A percentile compares a stretch with the other conserved stretches of the same genome.
Conservation (phyloP, 257 asterid genomes). For the Forsythia viridissima region DNA sequence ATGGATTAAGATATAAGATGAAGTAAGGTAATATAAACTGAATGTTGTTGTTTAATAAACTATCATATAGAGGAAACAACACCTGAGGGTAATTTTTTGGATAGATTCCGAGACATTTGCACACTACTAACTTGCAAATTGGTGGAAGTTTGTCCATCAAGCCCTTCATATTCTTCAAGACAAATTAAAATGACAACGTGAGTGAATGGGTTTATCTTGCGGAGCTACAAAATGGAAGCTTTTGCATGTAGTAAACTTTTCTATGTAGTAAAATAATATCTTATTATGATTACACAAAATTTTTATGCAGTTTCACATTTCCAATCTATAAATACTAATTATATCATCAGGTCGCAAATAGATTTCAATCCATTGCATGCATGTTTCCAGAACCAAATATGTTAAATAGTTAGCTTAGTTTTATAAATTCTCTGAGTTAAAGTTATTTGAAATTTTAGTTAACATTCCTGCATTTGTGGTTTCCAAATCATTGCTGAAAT, state of each 20-base stretch:
- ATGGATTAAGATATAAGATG: constrained; percentile 4
- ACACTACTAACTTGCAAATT: constrained; percentile 33
- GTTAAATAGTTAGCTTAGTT: neutral
- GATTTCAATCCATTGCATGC: neutral
- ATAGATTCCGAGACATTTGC: constrained; percentile 43
- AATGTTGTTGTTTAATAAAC: neutral
- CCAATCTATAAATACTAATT: neutral
- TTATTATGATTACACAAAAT: neutral
- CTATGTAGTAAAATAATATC: constrained; percentile 6
- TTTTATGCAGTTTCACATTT: neutral
- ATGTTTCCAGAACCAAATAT: neutral
- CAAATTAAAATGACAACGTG: constrained; percentile 17
- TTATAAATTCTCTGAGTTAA: neutral
- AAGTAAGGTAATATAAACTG: neutral
- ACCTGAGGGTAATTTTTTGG: constrained; percentile 66
- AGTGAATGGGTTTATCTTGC: constrained; percentile 14
- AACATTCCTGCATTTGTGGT: neutral
- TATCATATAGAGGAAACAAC: constrained; percentile 16
- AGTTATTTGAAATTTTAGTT: neutral
- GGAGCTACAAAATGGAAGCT: neutral
- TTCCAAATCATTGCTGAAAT: neutral
- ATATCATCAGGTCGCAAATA: neutral
- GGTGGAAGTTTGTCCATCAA: constrained; percentile 31
- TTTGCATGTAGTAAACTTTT: constrained; percentile 2
- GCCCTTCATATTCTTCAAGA: constrained; percentile 39